Evolutionary conservation across 345 rosid genomes (phyloP), one percentile per base, ranked within the genome.

Genomic region (Clarkia xantiana): DNA sequence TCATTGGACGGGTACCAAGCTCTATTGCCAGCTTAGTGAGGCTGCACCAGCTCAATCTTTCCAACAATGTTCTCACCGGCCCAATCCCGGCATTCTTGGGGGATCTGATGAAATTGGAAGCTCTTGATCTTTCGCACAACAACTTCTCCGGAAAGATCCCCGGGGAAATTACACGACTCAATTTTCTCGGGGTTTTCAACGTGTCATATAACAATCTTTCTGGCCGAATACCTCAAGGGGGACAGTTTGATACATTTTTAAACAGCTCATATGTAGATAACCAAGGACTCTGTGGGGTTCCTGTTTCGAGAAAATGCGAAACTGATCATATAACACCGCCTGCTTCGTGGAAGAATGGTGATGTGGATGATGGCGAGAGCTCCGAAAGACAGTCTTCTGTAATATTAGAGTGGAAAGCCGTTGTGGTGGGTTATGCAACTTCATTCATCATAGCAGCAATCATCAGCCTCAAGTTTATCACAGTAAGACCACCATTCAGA

Each of bases 241-340:
- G 9, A 0, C 60, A 56, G 40, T 56, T 56, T 19, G 7, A 56
- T 39, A 56, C 53, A n/a, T 56, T 56, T 9, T 17, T 12, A 17
- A 14, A 17, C 5, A 7, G 8, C 14, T 47, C 53, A 1, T 56
- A 46, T 40, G 36, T 3, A 14, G 45, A 29, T 8, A 56, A 56
- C 22, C 9, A 15, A 42, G 47, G 60, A 15, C 44, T 56, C 7
- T 40, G 60, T n/a, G 60, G 60, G 16, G 18, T 40, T 47, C 53
- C 53, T 3, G 17, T 56, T 36, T 41, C 60, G 10, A 56, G 19
- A 5, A 19, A 15, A 11, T 56, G 60, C 38, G 40, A 38, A n/a
- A n/a, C n/a, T 18, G 9, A 4, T 38, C 0, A 1, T 9, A 2
- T 13, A 11, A 25, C 55, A 18, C 13, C 20, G 8, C n/a, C 44